Conservation (phyloP, 164 flowering plant genomes). For the Nelumbo lutea region DNA sequence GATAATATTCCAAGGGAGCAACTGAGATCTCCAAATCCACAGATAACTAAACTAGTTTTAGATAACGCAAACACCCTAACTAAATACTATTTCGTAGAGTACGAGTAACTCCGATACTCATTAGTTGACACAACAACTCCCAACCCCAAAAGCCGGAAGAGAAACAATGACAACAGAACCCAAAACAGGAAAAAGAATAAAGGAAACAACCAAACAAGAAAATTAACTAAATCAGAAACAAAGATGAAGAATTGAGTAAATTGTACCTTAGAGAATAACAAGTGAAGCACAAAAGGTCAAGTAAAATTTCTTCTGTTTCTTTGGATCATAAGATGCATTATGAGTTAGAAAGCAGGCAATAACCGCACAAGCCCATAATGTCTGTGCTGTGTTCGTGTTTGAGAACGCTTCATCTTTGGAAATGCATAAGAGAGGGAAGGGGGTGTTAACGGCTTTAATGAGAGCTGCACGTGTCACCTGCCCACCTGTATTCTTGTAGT, state of each 20-base stretch:
- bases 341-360: background rate
- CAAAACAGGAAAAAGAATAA: background rate
- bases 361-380: background rate
- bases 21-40: conserved; percentile 12
- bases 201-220: background rate
- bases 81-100: background rate
- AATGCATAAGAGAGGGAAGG: conserved; percentile 9
- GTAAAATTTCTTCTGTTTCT: conserved; percentile 3
- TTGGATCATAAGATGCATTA: background rate
- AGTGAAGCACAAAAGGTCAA: conserved; percentile 10
- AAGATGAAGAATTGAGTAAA: conserved; percentile 1
- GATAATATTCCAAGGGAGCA: background rate
- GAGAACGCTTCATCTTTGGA: background rate
- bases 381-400: background rate
- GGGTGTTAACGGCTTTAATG: conserved; percentile 35
- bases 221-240: background rate
- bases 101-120: conserved; percentile 4
- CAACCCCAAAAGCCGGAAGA: background rate
- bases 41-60: background rate
- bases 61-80: conserved; percentile 1
- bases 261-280: conserved; percentile 13
- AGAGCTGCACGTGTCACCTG: conserved; percentile 50
- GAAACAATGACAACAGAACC: background rate
- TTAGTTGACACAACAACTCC: background rate
- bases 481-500: conserved; percentile 26